Evolutionary conservation across 768 basidiomycete species (phyloP), one percentile per base, ranked within the genome.

Genomic region (Termitomyces sp.): DNA sequence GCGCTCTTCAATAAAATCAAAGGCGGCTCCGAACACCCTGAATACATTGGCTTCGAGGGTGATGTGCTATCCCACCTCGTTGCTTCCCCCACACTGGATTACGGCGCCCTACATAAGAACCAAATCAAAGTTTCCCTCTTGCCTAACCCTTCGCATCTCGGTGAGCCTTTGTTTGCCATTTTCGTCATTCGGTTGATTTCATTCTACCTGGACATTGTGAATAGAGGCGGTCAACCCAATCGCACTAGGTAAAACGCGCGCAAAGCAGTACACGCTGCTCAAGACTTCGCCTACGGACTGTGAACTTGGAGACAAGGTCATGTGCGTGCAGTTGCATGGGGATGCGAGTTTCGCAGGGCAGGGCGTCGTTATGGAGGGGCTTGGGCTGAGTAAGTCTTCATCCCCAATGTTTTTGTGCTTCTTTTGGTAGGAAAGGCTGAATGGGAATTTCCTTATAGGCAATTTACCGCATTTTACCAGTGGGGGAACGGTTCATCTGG

Each of bases 301-400:
- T 63, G 72, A 77, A 57, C 70, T 84, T 3, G 82, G 91, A 1
- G 85, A 87, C 69, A 82, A 79, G 66, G 95, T 88, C 3, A 87
- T 96, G 84, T 93, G 89, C 62, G 87, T 96, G 0, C 93, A 95
- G 66, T 71, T 97, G 50, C 95, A 96, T 63, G 95, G 95, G 3
- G 95, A 97, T 70, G 93, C 91, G 1, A 92, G 89, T 59, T 95
- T 96, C 68, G 82, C 89, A 0, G 95, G 94, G 0, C 95, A 96
- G 69, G 94, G 95, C 2, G 79, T 96, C 5, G 83, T 95, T n/a
- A 95, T 93, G 86, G 95, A 96, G 71, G 80, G 82, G 18, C 77
- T 97, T 35, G 91, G 93, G 5, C 74, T 96, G 56, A 94, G 91
- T 86, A 62, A 53, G 88, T 75, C 10, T 8, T 5, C 6, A 7